Evolutionary conservation across 345 rosid species (phyloP), one percentile per base, ranked within the genome.

Genomic region (Populus pruinosa): DNA sequence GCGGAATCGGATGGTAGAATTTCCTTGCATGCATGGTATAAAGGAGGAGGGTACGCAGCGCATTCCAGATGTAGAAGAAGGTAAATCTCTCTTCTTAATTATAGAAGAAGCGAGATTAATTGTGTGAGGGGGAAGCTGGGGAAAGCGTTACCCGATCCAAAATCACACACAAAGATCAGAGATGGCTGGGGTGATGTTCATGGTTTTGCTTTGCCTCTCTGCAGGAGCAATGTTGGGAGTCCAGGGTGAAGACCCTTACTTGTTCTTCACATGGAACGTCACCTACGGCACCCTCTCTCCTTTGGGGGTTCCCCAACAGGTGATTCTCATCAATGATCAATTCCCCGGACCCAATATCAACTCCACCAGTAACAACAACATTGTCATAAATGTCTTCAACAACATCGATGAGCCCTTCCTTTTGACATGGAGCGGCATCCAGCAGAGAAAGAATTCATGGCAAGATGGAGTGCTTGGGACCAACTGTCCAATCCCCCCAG

Each of bases 281-380:
- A 55, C 75, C 35, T 72, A 72, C 5, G 75, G 75, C 2, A 72
- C 75, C 67, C 41, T 5, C n/a, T 72, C 75, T 6, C 75, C 75
- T 2, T 13, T 72, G 67, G 75, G 75, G 2, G 75, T 72, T 56
- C 75, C 75, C 38, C 75, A 72, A 27, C 82, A 91, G 90, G 96
- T 90, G 70, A 91, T 91, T 78, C 91, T 90, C 56, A 88, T 92
- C 55, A 91, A 91, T 55, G 87, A 94, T 80, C 86, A 84, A 67
- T 90, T 90, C 72, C 97, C 96, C 2, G 97, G 97, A 33, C 97
- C 96, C 5, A 71, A 87, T 50, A 88, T 93, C 44, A 91, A 91
- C 43, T 84, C 92, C 35, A 93, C 97, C 31, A 87, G 91, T 14
- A 91, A 93, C 74, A 90, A 93, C 92, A 90, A 93, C 80, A 85